Base-by-base conservation (phyloP, 1,284 basidiomycete species). In the Mycosarcoma maydis region DNA sequence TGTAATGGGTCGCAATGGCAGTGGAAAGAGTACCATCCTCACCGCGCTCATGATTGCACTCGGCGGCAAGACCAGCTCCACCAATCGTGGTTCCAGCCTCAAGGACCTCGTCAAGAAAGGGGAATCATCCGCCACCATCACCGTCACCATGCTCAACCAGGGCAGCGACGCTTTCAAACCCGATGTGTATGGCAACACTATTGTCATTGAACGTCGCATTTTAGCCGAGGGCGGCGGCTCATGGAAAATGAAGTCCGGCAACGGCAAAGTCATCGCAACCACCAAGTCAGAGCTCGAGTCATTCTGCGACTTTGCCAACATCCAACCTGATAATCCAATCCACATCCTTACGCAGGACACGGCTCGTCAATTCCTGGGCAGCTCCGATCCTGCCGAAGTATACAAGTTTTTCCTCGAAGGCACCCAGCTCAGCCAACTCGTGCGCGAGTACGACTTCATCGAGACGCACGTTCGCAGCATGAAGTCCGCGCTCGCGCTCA, bases 241-340 rank as follows among this genome's bases (percentile, higher is more conserved):
- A 0, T 98, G 93, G 88, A 95, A 90, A 83, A 92, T 98, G 82
- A 90, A 87, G 83, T 87, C 86, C 60, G 61, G 60, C 24, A 87
- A 89, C 20, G 88, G 88, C 24, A 87, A 85, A 56, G 82, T 88
- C 6, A 82, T 96, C 47, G 90, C 89, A 33, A 89, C 85, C n/a
- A 94, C 92, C 83, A 88, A 88, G 65, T 89, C 92, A 26, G 92
- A 96, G 78, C 84, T 98, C 20, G 86, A 91, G 34, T 87, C 89
- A 29, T 95, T 92, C 2, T 94, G 96, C 73, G 92, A 96, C 77
- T 90, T 94, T 75, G 94, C 95, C 88, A 92, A 92, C 78, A 93
- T 99, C 60, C 92, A 94, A 77, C 91, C 98, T 59, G 96, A 98
- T 80, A 97, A 97, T 76, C 94, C 94, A 0, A 89, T 98, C 86